A percentile compares a stretch with the other conserved stretches of the same genome.
Conservation (phyloP, 441 rosid genomes). For the Euphorbia corollata region DNA sequence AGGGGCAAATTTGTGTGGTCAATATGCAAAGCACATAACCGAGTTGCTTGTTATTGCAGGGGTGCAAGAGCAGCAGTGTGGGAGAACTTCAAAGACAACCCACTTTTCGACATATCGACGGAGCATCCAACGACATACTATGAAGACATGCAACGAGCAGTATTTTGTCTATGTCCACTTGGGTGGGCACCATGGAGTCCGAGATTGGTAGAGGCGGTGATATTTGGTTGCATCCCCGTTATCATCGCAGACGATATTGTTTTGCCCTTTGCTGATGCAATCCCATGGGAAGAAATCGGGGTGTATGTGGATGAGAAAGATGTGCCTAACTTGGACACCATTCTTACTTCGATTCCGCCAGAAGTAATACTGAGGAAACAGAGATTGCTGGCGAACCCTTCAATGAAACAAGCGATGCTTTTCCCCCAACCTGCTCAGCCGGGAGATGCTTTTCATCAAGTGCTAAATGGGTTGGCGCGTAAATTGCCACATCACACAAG, state of each 20-base stretch:
- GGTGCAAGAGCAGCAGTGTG: slow-evolving; percentile 97
- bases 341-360: slow-evolving; percentile 74
- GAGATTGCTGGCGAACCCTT: slow-evolving; percentile 83
- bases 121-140: slow-evolving; percentile 88
- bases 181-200: slow-evolving; percentile 99
- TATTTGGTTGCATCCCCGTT: slow-evolving; percentile 90
- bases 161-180: slow-evolving; percentile 83
- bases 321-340: slow-evolving; percentile 67
- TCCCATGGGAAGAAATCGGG: slow-evolving; percentile 94
- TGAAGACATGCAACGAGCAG: slow-evolving; percentile 91
- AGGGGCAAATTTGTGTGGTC: no score
- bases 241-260: slow-evolving; percentile 93
- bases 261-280: slow-evolving; percentile 92
- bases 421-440: slow-evolving; percentile 85
- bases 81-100: slow-evolving; percentile 94
- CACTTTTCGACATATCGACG: slow-evolving; percentile 80
- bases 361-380: slow-evolving; percentile 78
- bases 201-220: slow-evolving; percentile 87
- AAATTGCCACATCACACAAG: slow-evolving; percentile 64
- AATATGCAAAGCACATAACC: no score
- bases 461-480: slow-evolving; percentile 76
- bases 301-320: slow-evolving; percentile 81
- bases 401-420: slow-evolving; percentile 87
- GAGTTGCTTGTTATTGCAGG: slow-evolving; percentile 25
- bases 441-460: slow-evolving; percentile 91